Percentiles rank a stretch among this genome's conserved stretches.
Conservation (phyloP, 768 basidiomycete genomes). For the Auriscalpium orientale region DNA sequence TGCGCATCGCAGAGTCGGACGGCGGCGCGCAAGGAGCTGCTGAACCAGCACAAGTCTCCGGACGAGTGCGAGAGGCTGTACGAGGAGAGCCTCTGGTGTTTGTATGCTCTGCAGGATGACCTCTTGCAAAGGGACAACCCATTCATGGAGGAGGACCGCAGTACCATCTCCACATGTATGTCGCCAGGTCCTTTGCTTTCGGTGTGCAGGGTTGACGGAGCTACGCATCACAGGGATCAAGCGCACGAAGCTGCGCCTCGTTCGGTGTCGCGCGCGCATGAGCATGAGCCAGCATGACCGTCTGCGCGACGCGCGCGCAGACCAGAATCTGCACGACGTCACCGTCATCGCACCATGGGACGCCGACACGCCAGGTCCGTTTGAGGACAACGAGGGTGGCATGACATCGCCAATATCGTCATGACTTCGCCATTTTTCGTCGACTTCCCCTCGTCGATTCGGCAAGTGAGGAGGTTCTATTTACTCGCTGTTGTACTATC, state of each 20-base stretch:
- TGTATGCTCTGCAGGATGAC: conserved; percentile 89
- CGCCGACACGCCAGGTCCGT: conserved; percentile 9
- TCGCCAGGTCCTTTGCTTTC: conserved; percentile 7
- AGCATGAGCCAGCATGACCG: conserved; percentile 68
- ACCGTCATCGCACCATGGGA: conserved; percentile 53
- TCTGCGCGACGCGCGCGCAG: conserved; percentile 66
- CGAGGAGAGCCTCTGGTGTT: conserved; percentile 90
- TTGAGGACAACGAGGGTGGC: not conserved
- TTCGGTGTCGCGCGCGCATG: conserved; percentile 72
- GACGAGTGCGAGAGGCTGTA: conserved; percentile 90
- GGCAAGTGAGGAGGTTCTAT: not conserved
- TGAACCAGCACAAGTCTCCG: conserved; percentile 67
- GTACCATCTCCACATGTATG: conserved; percentile 72
- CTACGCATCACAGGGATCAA: conserved; percentile 56
- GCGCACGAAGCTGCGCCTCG: conserved; percentile 74
- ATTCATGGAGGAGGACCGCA: conserved; percentile 76
- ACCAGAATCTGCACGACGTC: conserved; percentile 73
- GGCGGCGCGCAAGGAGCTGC: conserved; percentile 84
- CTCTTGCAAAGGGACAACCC: conserved; percentile 75
- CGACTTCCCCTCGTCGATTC: no score
- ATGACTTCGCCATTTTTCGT: not conserved
- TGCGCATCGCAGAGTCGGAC: conserved; percentile 64
- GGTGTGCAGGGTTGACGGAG: conserved; percentile 3
- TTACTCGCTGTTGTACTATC: not conserved
- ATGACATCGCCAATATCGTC: not conserved